A percentile compares a stretch with the other conserved stretches of the same genome.
These are phyloP conservation scores for Delphinella strobiligena DNA, from an alignment of 2,329 filamentous ascomycete genomes.

Conservation along the genomic window DNA sequence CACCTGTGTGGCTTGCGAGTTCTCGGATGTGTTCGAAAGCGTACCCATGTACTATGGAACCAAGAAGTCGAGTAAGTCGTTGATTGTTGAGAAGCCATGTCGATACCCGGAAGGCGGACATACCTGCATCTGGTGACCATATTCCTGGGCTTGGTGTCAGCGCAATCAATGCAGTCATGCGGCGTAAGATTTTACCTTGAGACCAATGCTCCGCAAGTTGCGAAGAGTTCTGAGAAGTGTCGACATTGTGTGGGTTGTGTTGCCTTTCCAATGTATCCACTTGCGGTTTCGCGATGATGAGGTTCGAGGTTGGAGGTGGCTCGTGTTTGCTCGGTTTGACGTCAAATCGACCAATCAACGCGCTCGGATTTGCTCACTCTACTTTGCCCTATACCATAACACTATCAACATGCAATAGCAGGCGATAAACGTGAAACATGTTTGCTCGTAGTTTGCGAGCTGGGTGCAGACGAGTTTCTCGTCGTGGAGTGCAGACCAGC, in stretches of 20 bases:
- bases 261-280: conserved; percentile 1
- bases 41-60: conserved; percentile 23
- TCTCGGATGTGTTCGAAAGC: conserved; percentile 8
- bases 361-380: conserved; percentile 1
- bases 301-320: neutral
- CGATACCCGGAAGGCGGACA: conserved; percentile 28
- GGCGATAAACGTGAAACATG: conserved; percentile 4
- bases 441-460: conserved; percentile 5
- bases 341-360: neutral
- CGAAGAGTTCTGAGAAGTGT: conserved; percentile 74
- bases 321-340: conserved; percentile 7
- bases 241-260: conserved; percentile 57
- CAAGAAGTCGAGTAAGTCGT: conserved; percentile 15
- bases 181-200: conserved; percentile 52
- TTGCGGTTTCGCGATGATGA: conserved; percentile 1
- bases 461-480: conserved; percentile 3
- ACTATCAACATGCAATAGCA: neutral
- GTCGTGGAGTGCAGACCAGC: neutral
- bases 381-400: neutral
- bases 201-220: conserved; percentile 75
- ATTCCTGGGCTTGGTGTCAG: conserved; percentile 53
- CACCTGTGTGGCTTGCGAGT: conserved; percentile 17
- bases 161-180: neutral
- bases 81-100: conserved; percentile 11
- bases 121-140: conserved; percentile 87